Evolutionary conservation across 371 early-diverging fungal genomes (phyloP).

Genomic region (Zopfochytrium polystomum): DNA sequence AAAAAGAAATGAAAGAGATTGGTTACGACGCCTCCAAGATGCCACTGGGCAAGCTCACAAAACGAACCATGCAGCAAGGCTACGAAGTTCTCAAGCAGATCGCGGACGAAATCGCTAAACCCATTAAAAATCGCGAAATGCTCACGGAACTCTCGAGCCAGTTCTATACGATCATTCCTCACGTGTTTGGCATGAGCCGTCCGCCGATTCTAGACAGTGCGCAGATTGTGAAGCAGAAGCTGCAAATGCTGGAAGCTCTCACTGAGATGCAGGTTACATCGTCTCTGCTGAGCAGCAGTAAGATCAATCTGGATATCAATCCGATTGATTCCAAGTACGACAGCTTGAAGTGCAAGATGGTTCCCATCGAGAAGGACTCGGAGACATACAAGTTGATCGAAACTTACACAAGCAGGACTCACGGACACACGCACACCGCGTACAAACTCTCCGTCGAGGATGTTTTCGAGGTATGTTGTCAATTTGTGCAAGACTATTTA

Average conservation of each 20-base stretch:
- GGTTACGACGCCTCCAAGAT: slow-evolving; percentile 57
- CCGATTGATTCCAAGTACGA: slow-evolving; percentile 54
- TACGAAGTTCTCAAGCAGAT: slow-evolving; percentile 51
- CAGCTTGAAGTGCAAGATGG: slow-evolving; percentile 46
- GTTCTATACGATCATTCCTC: slow-evolving; percentile 63
- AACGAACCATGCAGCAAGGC: slow-evolving; percentile 50
- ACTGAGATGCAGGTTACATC: slow-evolving; percentile 59
- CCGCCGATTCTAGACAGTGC: slow-evolving; percentile 50
- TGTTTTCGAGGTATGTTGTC: slow-evolving; percentile 40
- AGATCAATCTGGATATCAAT: slow-evolving; percentile 34
- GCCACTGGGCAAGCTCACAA: slow-evolving; percentile 62
- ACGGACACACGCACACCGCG: slow-evolving; percentile 45
- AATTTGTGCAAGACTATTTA: neutral
- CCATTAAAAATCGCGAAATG: neutral
- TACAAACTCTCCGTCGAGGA: slow-evolving; percentile 49
- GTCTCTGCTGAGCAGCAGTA: slow-evolving; percentile 45
- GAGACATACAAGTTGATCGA: slow-evolving; percentile 51
- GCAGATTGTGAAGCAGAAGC: slow-evolving; percentile 44
- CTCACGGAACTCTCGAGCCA: slow-evolving; percentile 40
- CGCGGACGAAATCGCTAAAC: slow-evolving; percentile 36
- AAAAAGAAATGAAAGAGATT: slow-evolving; percentile 52
- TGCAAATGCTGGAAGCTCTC: slow-evolving; percentile 60
- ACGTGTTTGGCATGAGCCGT: slow-evolving; percentile 48
- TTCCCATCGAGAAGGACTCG: slow-evolving; percentile 45
- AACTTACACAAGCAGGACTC: slow-evolving; percentile 53